Conservation (phyloP, 2,329 filamentous ascomycete genomes). For the Domatiomyces globalis region DNA sequence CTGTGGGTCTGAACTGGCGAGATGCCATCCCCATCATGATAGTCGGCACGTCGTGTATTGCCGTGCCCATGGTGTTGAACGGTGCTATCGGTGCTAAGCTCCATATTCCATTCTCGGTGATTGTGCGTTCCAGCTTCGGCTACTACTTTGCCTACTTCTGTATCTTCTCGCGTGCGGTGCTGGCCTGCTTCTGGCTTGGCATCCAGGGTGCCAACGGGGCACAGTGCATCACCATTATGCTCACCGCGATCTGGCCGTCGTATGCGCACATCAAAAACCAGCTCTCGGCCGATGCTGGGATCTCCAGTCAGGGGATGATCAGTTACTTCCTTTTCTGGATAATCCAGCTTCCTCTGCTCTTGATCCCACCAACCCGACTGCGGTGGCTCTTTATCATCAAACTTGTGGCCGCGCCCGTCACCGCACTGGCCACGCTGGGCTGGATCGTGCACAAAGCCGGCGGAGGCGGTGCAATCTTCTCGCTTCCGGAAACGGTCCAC, state of each 20-base stretch:
- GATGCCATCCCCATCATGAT: conserved; percentile 16
- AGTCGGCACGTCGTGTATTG: conserved; percentile 17
- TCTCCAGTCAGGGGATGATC: conserved; percentile 43
- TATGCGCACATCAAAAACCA: conserved; percentile 38
- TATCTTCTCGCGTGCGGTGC: conserved; percentile 39
- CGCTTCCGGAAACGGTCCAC: conserved; percentile 31
- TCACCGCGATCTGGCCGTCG: conserved; percentile 31
- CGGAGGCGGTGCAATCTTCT: conserved; percentile 36
- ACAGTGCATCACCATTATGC: conserved; percentile 21
- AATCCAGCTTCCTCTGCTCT: conserved; percentile 39
- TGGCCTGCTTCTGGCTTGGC: conserved; percentile 43
- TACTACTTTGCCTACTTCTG: conserved; percentile 45
- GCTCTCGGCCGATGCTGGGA: conserved; percentile 38
- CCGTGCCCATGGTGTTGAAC: conserved; percentile 28
- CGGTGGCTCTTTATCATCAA: conserved; percentile 41
- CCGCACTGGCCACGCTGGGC: conserved; percentile 22
- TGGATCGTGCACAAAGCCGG: conserved; percentile 30
- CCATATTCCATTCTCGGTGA: conserved; percentile 43
- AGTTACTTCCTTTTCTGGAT: conserved; percentile 46
- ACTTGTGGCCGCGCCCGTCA: conserved; percentile 24
- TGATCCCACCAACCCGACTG: conserved; percentile 43
- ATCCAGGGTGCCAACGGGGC: conserved; percentile 24
- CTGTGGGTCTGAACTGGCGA: conserved; percentile 39
- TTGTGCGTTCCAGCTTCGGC: conserved; percentile 42
- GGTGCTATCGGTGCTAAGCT: conserved; percentile 37